Conservation (phyloP, 2,329 filamentous ascomycete genomes). For the Fusarium sp. region DNA sequence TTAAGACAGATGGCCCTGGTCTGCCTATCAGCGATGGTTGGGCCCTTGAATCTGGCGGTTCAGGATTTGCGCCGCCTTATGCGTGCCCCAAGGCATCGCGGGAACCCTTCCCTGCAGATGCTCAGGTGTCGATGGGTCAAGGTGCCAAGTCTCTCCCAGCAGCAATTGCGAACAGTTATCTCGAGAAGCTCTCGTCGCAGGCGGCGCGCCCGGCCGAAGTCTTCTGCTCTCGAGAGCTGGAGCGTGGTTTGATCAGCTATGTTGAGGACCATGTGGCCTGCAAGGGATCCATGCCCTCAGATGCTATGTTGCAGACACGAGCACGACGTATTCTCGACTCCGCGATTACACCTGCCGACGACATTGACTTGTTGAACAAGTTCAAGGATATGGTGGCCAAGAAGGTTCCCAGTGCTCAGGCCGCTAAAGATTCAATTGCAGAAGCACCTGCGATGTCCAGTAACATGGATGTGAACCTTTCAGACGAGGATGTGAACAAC, state of each 20-base stretch:
- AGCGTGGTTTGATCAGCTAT: slow-evolving; percentile 66
- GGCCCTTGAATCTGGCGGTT: slow-evolving; percentile 66
- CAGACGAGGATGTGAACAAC: slow-evolving; percentile 58
- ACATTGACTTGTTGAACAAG: slow-evolving; percentile 65
- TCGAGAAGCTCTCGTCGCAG: slow-evolving; percentile 61
- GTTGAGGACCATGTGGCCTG: slow-evolving; percentile 59
- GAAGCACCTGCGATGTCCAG: slow-evolving; percentile 42
- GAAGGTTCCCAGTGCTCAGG: slow-evolving; percentile 45
- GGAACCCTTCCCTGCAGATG: slow-evolving; percentile 54
- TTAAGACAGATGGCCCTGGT: slow-evolving; percentile 66
- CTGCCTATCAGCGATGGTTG: slow-evolving; percentile 61
- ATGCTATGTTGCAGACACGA: slow-evolving; percentile 63
- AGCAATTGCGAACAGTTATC: slow-evolving; percentile 64
- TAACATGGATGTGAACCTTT: slow-evolving; percentile 56
- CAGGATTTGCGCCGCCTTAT: slow-evolving; percentile 71
- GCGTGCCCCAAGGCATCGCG: slow-evolving; percentile 61
- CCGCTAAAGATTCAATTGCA: slow-evolving; percentile 16
- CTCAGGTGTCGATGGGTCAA: slow-evolving; percentile 54
- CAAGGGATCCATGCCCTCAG: slow-evolving; percentile 62
- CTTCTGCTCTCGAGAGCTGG: slow-evolving; percentile 73
- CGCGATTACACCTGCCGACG: slow-evolving; percentile 68
- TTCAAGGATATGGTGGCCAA: slow-evolving; percentile 65
- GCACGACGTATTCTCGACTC: slow-evolving; percentile 65
- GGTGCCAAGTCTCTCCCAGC: slow-evolving; percentile 61
- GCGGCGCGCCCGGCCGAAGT: slow-evolving; percentile 65